Base-by-base conservation (phyloP, 352 stramenopile species). In the Phytophthora podocarpi region DNA sequence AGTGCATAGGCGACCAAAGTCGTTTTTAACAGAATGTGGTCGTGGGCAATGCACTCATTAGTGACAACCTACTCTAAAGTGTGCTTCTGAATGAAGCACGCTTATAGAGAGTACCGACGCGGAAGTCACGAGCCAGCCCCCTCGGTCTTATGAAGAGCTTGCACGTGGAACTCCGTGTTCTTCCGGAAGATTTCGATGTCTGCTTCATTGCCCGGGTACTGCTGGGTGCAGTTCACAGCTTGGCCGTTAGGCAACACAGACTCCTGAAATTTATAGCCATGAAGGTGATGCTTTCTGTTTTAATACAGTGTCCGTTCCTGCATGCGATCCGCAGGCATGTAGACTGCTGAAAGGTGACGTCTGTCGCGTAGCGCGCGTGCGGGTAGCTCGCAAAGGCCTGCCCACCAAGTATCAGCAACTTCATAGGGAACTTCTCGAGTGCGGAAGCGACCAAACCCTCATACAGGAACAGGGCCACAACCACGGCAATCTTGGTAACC, bases 21-120 rank as follows among this genome's bases (percentile, higher is more conserved):
- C 59, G 48, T 70, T 70, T 34, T 74, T 40, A 3, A 74, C 52
- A 74, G 21, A 15, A 74, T 56, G 10, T 54, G 54, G 28, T 74
- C 66, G 15, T 58, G 63, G 9, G 56, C 64, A 18, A 66, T 45
- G 10, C 39, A 11, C 2, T 55, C 28, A 21, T 76, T 76, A 2
- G 50, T 40, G 1, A 32, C 45, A 16, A 71, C 18, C 8, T 68
- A 28, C 0, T 59, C 42, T 0, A 49, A 18, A 4, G 43, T 60
- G 3, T 65, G 47, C 12, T 24, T 31, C 20, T 46, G 49, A 16
- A 59, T 21, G 2, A 41, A 10, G 15, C 13, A 7, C 24, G 13
- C 20, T 51, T 56, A 23, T 43, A 21, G 1, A 49, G 31, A 10
- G 50, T 51, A 10, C 59, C 52, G 11, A 18, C 43, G 2, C 45